Evolutionary conservation across 1,139 yeast species (phyloP).

Genomic region (Pichia sp.): DNA sequence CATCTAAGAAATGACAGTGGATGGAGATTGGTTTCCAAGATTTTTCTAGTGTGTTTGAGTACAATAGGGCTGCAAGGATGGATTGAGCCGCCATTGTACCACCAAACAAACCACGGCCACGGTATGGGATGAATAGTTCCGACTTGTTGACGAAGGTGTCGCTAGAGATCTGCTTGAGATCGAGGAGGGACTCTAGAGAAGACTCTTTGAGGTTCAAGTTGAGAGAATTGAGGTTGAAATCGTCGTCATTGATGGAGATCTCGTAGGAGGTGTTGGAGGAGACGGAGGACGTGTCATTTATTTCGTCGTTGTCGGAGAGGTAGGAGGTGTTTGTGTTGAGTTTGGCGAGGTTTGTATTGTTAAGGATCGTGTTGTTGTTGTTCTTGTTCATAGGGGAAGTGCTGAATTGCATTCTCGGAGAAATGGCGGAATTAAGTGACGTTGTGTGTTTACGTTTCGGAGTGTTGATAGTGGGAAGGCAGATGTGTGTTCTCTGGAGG

Average conservation of each 20-base stretch:
- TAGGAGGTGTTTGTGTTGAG: not conserved
- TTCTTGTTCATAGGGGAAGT: not conserved
- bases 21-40: slow-evolving; percentile 47
- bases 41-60: slow-evolving; percentile 38
- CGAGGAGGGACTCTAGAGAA: slow-evolving; percentile 17
- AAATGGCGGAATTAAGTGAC: too few relatives aligned
- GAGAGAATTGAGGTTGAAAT: not conserved
- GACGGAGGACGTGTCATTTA: not conserved
- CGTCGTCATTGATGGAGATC: slow-evolving; percentile 3
- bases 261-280: slow-evolving; percentile 6
- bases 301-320: slow-evolving; percentile 2
- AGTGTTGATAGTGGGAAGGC: too few relatives aligned
- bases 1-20: slow-evolving; percentile 49
- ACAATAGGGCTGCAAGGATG: slow-evolving; percentile 55
- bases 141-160: slow-evolving; percentile 26
- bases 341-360: not conserved
- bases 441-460: too few relatives aligned
- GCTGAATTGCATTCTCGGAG: not conserved
- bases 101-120: slow-evolving; percentile 76
- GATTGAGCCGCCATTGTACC: slow-evolving; percentile 78
- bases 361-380: not conserved
- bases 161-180: slow-evolving; percentile 12
- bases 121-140: slow-evolving; percentile 42
- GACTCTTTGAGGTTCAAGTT: slow-evolving; percentile 7
- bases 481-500: too few relatives aligned